Evolutionary conservation across 176 grass and related monocot genomes (phyloP), one percentile per base, ranked within the genome.

Genomic region (Aegilops sharonensis): DNA sequence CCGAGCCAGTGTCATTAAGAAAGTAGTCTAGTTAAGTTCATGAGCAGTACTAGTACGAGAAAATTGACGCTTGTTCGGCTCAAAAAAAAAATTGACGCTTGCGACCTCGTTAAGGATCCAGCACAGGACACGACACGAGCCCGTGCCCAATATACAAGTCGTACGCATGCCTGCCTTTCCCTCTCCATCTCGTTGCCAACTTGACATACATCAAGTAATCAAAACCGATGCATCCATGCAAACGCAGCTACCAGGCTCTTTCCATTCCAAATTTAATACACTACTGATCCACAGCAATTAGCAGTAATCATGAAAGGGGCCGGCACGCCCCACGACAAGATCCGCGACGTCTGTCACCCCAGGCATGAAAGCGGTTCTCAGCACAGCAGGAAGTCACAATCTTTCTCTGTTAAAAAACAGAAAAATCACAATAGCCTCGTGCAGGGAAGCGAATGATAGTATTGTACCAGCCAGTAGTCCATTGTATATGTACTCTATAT

Each of bases 211-310:
- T 5, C 48, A 54, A 54, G 50, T 54, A 47, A 21, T 74, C 54
- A 45, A 74, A 8, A 12, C 1, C 54, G 15, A 74, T 32, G 54
- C 37, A 45, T 10, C 34, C 68, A 43, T 14, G 35, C 54, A 31
- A 1, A 17, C 30, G 67, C 62, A 32, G 12, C 75, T 35, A 4
- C 60, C 32, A 25, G 17, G 84, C 78, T 57, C 31, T 20, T 87
- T 87, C 72, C 63, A 18, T 87, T 87, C 56, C 18, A 21, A 59
- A 59, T 59, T 59, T 59, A 21, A 21, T 20, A 45, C 42, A 18
- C 15, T 31, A 47, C 12, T 31, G 34, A 14, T 67, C 64, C 37
- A 13, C 66, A 59, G 2, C 2, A 21, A 59, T 59, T 59, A 59
- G 18, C 18, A 21, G 56, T 21, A 21, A 9, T 21, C 56, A 18